A percentile compares a stretch with the other conserved stretches of the same genome.
These are phyloP conservation scores for Hypoxylon rickii DNA, from an alignment of 495 filamentous ascomycete genomes.

Conservation along the genomic window DNA sequence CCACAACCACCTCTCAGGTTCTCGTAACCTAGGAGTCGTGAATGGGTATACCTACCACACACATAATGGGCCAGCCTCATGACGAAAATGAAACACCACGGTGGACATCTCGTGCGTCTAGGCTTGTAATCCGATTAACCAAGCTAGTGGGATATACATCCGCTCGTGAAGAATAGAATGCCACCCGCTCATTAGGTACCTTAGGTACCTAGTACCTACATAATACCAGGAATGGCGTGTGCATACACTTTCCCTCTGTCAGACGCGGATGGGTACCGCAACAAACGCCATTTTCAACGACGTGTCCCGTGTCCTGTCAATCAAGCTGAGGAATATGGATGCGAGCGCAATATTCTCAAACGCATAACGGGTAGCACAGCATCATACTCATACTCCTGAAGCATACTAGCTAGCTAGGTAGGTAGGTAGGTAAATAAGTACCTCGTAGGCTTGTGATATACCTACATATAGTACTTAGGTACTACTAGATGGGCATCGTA, in stretches of 20 bases:
- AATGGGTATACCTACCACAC: conserved; percentile 2
- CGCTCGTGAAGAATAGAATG: not conserved
- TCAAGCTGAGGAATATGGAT: no score
- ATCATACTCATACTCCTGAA: no score
- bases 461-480: no score
- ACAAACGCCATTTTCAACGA: conserved; percentile 3
- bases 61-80: conserved; percentile 14
- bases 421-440: no score
- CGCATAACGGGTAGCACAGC: no score
- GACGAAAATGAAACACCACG: conserved; percentile 22
- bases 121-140: conserved; percentile 7
- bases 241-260: not conserved
- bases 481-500: no score
- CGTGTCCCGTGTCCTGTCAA: not conserved
- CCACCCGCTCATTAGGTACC: not conserved
- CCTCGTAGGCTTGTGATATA: no score
- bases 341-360: no score
- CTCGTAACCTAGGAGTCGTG: conserved; percentile 11
- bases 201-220: not conserved
- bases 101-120: not conserved
- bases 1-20: conserved; percentile 9
- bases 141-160: not conserved
- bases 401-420: no score
- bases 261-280: conserved; percentile 3
- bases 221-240: not conserved